Base-by-base conservation (phyloP, 805 yeast species). In the Schwanniomyces polymorphus region DNA sequence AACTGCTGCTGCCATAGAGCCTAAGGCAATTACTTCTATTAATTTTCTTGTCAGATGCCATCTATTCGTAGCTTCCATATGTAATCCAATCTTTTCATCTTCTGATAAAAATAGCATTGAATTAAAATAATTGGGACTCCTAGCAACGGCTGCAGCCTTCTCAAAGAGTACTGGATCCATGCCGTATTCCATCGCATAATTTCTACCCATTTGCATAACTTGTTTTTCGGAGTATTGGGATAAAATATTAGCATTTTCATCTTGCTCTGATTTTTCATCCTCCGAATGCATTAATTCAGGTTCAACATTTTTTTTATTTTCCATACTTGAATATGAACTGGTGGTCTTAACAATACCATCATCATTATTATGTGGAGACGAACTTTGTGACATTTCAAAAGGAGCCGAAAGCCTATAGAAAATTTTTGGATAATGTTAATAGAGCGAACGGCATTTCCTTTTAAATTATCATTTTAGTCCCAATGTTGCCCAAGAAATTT, bases 141-240 rank as follows among this genome's bases (percentile, higher is more conserved):
- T 74, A 2, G 88, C 86, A 18, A 81, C 57, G 10, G 82, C 73
- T 2, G 86, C 87, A 7, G 84, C 87, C 39, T 74, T 64, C 8
- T 81, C 83, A 61, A 85, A 83, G 41, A 84, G 67, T 23, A 80
- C 87, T 3, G 72, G 72, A 52, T 82, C 86, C 56, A 85, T 58
- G 9, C 70, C 75, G 54, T 83, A 71, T 55, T 79, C 79, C 27
- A 65, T 50, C 16, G 89, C 88, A 63, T 84, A 85, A 48, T 77
- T 76, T 53, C 86, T 72, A 31, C 89, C 89, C 88, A 84, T 84
- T 49, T 75, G 77, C 80, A 80, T 80, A 5, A 80, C 86, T 57
- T 84, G 86, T 25, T 76, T 78, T 52, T 81, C 84, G 14, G 82
- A 64, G 55, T 84, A 84, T 58, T 81, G 82, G 2, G 79, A 61